Conservation (phyloP, 306 rosid genomes). For the Medicago truncatula region MtrunA17r5.0-ANR NC_053045.1:4865001-4865500, state of each 20-base stretch:
- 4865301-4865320: not conserved
- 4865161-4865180: constrained; percentile 28
- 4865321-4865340: not conserved
- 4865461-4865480: too few relatives aligned
- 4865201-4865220: too few relatives aligned
- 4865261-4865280: not conserved
- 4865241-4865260: not conserved
- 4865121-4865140: constrained; percentile 61
- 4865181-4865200: too few relatives aligned
- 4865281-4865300: not conserved
- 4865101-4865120: constrained; percentile 51
- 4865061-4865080: constrained; percentile 78
- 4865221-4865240: too few relatives aligned
- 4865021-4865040: not conserved
- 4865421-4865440: too few relatives aligned
- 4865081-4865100: constrained; percentile 58
- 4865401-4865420: too few relatives aligned
- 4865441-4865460: not conserved
- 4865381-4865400: not conserved
- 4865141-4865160: constrained; percentile 55
- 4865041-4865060: not conserved
- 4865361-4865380: not conserved
- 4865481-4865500: too few relatives aligned
- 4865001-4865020: not conserved
- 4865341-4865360: too few relatives aligned